These are phyloP conservation scores for Adansonia rubrostipa DNA, from an alignment of 441 rosid species.

Conservation along the genomic window DNA sequence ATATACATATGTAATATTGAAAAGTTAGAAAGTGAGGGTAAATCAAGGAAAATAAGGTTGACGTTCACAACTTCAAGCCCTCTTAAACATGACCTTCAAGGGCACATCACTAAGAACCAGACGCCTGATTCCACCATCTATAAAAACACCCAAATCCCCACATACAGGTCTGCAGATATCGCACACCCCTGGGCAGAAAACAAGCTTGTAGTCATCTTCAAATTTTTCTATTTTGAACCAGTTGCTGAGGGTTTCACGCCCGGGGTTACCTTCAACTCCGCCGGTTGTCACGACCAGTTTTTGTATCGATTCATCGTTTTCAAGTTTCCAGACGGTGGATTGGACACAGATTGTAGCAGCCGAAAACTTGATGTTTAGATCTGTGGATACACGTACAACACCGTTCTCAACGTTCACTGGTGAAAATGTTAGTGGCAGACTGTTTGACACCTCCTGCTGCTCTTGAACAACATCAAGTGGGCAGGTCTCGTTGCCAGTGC, in stretches of 20 bases:
- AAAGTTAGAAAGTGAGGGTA: not conserved
- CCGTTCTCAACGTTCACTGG: constrained; percentile 40
- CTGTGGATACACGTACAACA: constrained; percentile 44
- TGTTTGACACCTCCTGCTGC: constrained; percentile 36
- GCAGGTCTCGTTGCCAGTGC: constrained; percentile 37
- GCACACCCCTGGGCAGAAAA: constrained; percentile 60
- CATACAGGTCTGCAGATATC: constrained; percentile 37
- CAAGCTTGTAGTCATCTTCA: constrained; percentile 51
- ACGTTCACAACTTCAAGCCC: constrained; percentile 25
- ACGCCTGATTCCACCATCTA: constrained; percentile 33
- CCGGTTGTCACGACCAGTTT: constrained; percentile 45
- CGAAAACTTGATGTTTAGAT: constrained; percentile 53
- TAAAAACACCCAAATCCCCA: constrained; percentile 40
- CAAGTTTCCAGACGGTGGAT: constrained; percentile 52
- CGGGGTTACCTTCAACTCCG: constrained; percentile 63
- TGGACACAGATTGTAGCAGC: constrained; percentile 41
- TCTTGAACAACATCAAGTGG: constrained; percentile 55
- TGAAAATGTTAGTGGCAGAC: constrained; percentile 44
- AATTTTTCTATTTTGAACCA: constrained; percentile 63
- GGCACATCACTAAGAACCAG: constrained; percentile 41
- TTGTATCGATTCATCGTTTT: constrained; percentile 37
- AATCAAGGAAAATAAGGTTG: not conserved
- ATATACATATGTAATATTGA: not conserved
- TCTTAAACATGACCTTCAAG: constrained; percentile 42
- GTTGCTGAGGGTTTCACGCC: constrained; percentile 41